Evolutionary conservation across 2,329 filamentous ascomycete species (phyloP), one percentile per base, ranked within the genome.

Genomic region (Lasiodiplodia hormozganensis): DNA sequence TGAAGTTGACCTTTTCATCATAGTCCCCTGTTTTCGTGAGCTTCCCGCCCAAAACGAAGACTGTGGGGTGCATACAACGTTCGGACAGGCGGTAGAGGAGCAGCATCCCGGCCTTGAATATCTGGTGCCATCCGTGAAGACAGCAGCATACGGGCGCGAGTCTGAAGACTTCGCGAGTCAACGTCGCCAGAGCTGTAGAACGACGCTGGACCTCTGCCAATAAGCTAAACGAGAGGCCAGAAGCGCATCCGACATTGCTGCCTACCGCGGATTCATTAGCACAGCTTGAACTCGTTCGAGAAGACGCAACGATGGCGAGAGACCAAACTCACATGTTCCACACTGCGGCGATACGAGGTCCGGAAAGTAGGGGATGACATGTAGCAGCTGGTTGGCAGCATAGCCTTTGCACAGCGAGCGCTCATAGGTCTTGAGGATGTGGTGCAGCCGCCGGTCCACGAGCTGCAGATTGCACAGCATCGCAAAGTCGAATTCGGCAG

Each of bases 11-110:
- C 11, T 67, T 69, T 31, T 16, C 21, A 12, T 69, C 43, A 28
- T 69, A 68, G 18, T 16, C 34, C 23, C 18, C 65, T 67, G 31
- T 18, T 40, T 3, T 43, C n/a, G n/a, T 58, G 31, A 65, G 62
- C 25, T 14, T 31, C 25, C 14, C 16, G 43, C 11, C 18, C 10
- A 1, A 8, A 11, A 12, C 4, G 21, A 12, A 18, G 16, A 54
- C 12, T 2, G 23, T 5, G 47, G n/a, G 1, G 31, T 6, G 36
- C 65, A 18, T 43, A 68, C 58, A 6, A 28, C 52, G 36, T 3
- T 56, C 51, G 12, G 64, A 52, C 25, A 68, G 14, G 18, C 60
- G 67, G n/a, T 51, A 51, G 28, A 68, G 60, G n/a, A 68, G 40
- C 11, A 64, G 28, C 18, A 52, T 65, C 3, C 67, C 67, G 25